Percentiles rank a stretch among this genome's conserved stretches.
Evolutionary conservation across 257 asterid species (phyloP).

Genomic region (Petrea volubilis): DNA sequence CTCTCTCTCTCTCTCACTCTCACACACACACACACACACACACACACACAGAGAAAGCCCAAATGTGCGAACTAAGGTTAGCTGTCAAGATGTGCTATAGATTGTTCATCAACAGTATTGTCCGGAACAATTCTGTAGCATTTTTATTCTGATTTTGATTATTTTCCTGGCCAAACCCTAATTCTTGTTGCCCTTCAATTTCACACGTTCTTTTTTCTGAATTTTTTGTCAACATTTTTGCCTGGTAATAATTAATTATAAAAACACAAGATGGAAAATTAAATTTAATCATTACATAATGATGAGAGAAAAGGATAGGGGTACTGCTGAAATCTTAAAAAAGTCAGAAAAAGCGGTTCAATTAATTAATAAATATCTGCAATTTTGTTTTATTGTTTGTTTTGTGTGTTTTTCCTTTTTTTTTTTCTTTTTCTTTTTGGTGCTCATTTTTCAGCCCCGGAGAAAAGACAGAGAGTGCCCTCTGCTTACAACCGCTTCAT

Average conservation of each 20-base stretch:
- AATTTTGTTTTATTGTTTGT: conserved; percentile 37
- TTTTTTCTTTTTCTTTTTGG: neutral
- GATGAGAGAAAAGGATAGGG: conserved; percentile 45
- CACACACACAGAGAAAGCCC: too few species aligned
- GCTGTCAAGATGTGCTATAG: too few species aligned
- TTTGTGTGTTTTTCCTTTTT: conserved; percentile 39
- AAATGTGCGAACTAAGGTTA: too few species aligned
- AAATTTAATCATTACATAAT: conserved; percentile 69
- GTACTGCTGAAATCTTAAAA: conserved; percentile 24
- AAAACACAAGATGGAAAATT: conserved; percentile 17
- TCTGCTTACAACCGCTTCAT: conserved; percentile 98
- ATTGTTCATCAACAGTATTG: conserved; percentile 43
- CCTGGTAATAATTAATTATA: conserved; percentile 39
- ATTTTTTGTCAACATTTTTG: conserved; percentile 43
- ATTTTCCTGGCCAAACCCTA: conserved; percentile 28
- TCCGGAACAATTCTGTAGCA: neutral
- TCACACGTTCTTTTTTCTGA: too few species aligned
- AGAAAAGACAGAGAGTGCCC: conserved; percentile 98
- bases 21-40: neutral
- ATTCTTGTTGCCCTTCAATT: neutral
- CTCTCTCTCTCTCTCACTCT: neutral
- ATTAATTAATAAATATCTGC: conserved; percentile 25
- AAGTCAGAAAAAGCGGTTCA: conserved; percentile 17
- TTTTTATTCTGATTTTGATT: neutral
- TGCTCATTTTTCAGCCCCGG: conserved; percentile 68